Evolutionary conservation across 2,329 filamentous ascomycete genomes (phyloP), one percentile per base, ranked within the genome.

Genomic region (Cladosporium colombiae): DNA sequence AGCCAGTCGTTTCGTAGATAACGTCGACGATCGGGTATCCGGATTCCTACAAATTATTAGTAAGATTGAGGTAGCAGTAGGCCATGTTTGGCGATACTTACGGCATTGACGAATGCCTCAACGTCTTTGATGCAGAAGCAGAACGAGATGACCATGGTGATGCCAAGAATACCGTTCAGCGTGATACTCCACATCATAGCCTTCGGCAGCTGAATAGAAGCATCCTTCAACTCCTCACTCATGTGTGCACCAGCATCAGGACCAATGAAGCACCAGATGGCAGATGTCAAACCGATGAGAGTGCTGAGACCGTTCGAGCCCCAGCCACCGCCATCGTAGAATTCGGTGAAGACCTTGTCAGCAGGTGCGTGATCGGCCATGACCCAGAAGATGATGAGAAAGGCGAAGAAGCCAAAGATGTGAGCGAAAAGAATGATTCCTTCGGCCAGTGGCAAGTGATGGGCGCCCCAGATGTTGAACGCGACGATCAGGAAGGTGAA

Each of bases 141-240:
- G 57, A 78, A 78, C 2, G 74, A 76, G 62, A 81, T 76, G 25
- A 81, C 72, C 72, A 78, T 76, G 35, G 71, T 71, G 55, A 77
- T 72, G 5, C 75, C 74, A 18, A 77, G 67, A 7, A 75, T 67
- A 35, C 72, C 74, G 64, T 78, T 78, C 18, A 76, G 70, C n/a
- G 77, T 67, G 46, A 78, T 81, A 3, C 76, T 75, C 68, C 78
- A 77, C 49, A 82, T 75, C 77, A 81, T 81, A 11, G 79, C 78
- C 49, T 73, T 73, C 1, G 80, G 80, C 1, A 82, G 75, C 23
- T 78, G 76, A 18, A 77, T 74, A 37, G 76, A 77, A 3, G 80
- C 80, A 59, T 81, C 76, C 60, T 73, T 70, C 40, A 76, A 55
- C 55, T 77, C 75, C 65, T 77, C 75, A 18, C 70, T 73, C 75